Base-by-base conservation (phyloP, 805 yeast genomes). In the Sugiyamaella smithiae region DNA sequence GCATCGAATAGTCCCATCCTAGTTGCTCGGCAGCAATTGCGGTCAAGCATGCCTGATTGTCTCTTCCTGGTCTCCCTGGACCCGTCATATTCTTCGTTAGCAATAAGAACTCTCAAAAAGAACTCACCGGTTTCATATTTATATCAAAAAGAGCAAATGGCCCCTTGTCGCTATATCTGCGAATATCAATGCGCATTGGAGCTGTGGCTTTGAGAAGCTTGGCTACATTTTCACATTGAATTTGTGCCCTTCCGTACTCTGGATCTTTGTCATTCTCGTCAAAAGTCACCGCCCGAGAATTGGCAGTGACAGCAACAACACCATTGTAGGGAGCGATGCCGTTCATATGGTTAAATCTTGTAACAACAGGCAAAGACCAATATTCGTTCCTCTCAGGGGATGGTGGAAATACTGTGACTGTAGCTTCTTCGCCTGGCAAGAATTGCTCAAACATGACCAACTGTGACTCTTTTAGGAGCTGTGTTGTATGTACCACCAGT, bases 1-100 rank as follows among this genome's bases (percentile, higher is more conserved):
- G 22, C 16, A 20, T 35, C 19, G 19, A 12, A 19, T 35, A 35
- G 22, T 35, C 38, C 38, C 38, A 35, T 6, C 38, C 38, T 12
- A 35, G 20, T 19, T 14, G 22, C 38, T 14, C 38, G 8, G 38
- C 38, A 6, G 38, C 38, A 35, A 35, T 35, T 14, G 38, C 38
- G 22, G 38, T 35, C 38, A 35, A 16, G 38, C 38, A 35, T n/a
- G 38, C 38, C 20, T 35, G 38, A 5, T 35, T 19, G 12, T 35
- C 38, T 35, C 38, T 14, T 4, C 38, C 38, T 14, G 22, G 38
- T 4, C 38, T 16, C 9, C 38, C 38, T 14, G 38, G 38, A 9
- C 38, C 38, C 16, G 38, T 35, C 38, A 35, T 35, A 19, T 35
- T 35, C 38, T 35, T 11, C 9, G 38, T 35, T 35, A 35, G 38